Conservation (phyloP, 345 rosid genomes). For the Arabis hirsuta region DNA sequence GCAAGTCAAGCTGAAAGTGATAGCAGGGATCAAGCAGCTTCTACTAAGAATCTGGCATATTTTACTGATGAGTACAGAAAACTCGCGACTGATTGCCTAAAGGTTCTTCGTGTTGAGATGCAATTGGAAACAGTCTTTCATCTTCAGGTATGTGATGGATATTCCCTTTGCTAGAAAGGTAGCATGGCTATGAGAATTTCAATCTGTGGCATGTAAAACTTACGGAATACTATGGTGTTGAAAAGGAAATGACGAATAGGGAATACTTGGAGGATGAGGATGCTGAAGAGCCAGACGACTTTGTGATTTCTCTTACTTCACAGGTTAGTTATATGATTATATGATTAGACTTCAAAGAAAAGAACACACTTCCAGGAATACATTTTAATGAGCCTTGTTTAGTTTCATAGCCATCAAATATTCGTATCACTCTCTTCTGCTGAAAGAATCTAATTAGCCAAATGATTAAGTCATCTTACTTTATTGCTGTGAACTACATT, state of each 20-base stretch:
- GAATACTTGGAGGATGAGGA: conserved; percentile 94
- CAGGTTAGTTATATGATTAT: conserved; percentile 57
- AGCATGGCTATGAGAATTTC: conserved; percentile 5
- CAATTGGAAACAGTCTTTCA: conserved; percentile 93
- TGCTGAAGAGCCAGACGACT: conserved; percentile 98
- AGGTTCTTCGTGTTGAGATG: conserved; percentile 98
- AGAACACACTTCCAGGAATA: not conserved
- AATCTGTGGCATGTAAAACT: conserved; percentile 34
- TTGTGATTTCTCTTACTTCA: conserved; percentile 84
- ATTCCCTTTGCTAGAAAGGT: conserved; percentile 7
- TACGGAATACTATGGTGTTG: conserved; percentile 38
- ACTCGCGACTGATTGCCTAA: conserved; percentile 93
- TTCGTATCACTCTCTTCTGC: conserved; percentile 18
- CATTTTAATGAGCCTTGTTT: conserved; percentile 14
- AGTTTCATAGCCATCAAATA: conserved; percentile 24
- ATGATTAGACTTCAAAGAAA: not conserved
- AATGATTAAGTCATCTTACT: conserved; percentile 8
- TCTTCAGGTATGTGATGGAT: conserved; percentile 70
- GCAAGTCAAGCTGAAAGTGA: conserved; percentile 58
- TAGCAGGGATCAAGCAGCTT: conserved; percentile 53
- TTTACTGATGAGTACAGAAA: conserved; percentile 93
- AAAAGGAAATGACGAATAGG: conserved; percentile 86
- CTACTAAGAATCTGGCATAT: conserved; percentile 64
- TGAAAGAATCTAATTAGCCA: conserved; percentile 28
- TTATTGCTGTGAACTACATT: not conserved